Base-by-base conservation (phyloP, 371 early-diverging fungal species). In the Coemansia sp. region DNA sequence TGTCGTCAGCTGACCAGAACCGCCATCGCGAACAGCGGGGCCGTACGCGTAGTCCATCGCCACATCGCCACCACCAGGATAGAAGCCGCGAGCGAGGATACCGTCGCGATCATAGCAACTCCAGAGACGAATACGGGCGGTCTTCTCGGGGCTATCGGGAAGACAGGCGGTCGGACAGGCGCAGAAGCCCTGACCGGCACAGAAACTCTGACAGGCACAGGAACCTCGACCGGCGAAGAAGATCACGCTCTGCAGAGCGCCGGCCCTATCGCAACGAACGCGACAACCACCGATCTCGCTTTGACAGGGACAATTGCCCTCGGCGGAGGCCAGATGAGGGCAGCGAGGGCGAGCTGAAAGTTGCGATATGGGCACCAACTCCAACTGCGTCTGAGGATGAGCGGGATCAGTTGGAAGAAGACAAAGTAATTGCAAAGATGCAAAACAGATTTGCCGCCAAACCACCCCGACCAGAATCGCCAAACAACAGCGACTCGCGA, bases 291-390 rank as follows among this genome's bases (percentile, higher is more conserved):
- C 56, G 3, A 2, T n/a, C 45, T 8, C 43, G 57, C 3, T 45
- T 45, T 14, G 45, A 26, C 16, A 34, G 45, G 32, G 45, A 32
- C 6, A n/a, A 38, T 20, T 39, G 30, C 4, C 36, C 43, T 30
- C 59, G 54, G 8, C 43, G 68, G 20, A 55, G 58, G 16, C 48
- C 38, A n/a, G 52, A 50, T 5, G 1, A 26, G 26, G 1, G 26
- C 26, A 26, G 26, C 1, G 77, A 77, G 11, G 62, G 75, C 75
- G 9, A 86, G 71, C 36, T 63, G 73, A 26, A 78, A 73, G 47
- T 87, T 31, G 32, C 86, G 0, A 82, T 91, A 40, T 91, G 90
- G 89, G 84, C 88, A 1, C 65, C 85, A 13, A 89, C 91, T 0
- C 91, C 90, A 3, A 62, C 69, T 2, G 54, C 55, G 11, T 79